These are phyloP conservation scores for Lepidium aucheri DNA, from an alignment of 345 rosid genomes.

Conservation along the genomic window DNA sequence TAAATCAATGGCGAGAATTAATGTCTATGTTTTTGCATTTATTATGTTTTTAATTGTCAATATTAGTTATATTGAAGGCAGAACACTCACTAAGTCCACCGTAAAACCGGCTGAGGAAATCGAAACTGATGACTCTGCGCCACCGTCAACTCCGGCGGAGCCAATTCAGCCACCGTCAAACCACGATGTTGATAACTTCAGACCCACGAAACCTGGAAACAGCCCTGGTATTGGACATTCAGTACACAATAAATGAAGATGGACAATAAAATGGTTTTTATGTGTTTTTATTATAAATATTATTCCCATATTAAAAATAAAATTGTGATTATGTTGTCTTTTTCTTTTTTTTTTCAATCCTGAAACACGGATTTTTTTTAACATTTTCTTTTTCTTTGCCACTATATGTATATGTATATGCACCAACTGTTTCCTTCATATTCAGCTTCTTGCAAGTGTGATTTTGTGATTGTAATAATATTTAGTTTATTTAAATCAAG, in stretches of 20 bases:
- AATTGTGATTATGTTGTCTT: background rate
- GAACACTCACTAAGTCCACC: slow-evolving; percentile 8
- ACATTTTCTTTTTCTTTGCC: too few relatives aligned
- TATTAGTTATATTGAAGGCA: slow-evolving; percentile 8
- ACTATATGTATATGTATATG: background rate
- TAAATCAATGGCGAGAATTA: slow-evolving; percentile 19
- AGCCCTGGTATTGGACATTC: slow-evolving; percentile 59
- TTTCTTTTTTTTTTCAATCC: background rate
- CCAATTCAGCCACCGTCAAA: background rate
- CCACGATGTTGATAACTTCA: slow-evolving; percentile 26
- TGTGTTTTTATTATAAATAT: background rate
- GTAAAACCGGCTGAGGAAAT: background rate
- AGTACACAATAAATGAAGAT: slow-evolving; percentile 2
- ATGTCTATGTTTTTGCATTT: slow-evolving; percentile 17
- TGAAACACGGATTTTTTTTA: slow-evolving; percentile 6
- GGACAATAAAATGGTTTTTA: background rate
- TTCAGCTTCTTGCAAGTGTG: slow-evolving; percentile 9
- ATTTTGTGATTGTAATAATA: background rate
- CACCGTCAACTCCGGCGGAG: background rate
- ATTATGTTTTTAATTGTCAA: slow-evolving; percentile 8
- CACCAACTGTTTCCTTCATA: background rate
- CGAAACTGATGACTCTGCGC: background rate
- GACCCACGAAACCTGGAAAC: slow-evolving; percentile 44
- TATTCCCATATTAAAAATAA: background rate
- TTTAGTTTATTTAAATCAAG: background rate